These are phyloP conservation scores for Akanthomyces dipterigenus DNA, from an alignment of 2,329 filamentous ascomycete species.

Conservation along the genomic window DNA sequence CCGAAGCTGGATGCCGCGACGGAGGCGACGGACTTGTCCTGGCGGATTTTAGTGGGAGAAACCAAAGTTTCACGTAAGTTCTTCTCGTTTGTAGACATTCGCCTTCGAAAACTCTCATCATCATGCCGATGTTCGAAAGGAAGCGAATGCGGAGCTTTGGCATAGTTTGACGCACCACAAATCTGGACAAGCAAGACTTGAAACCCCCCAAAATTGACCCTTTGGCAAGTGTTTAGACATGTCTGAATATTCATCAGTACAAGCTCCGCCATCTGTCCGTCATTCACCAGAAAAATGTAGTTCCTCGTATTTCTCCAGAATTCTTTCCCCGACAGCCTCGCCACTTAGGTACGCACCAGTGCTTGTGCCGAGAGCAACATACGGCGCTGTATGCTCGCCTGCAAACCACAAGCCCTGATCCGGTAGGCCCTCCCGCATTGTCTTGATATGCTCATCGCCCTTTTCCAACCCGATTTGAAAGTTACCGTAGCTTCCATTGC, in stretches of 20 bases:
- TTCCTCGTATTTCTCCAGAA: constrained; percentile 48
- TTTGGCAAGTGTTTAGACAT: no score
- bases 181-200: no score
- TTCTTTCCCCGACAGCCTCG: constrained; percentile 64
- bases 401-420: constrained; percentile 74
- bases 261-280: neutral
- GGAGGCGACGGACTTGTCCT: neutral
- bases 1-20: neutral
- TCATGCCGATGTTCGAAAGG: no score
- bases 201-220: no score
- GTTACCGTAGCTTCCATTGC: constrained; percentile 77
- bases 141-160: no score
- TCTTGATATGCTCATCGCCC: constrained; percentile 65
- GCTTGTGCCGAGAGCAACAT: constrained; percentile 79
- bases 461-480: constrained; percentile 69
- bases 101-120: no score
- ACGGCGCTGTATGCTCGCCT: constrained; percentile 85
- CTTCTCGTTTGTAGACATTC: no score
- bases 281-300: neutral
- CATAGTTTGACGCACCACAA: no score
- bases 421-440: constrained; percentile 55
- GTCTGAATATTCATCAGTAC: no score
- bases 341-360: constrained; percentile 92
- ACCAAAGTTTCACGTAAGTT: no score
- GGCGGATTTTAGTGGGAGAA: no score